These are phyloP conservation scores for Trichocladium antarcticum DNA, from an alignment of 495 filamentous ascomycete species.

Conservation along the genomic window DNA sequence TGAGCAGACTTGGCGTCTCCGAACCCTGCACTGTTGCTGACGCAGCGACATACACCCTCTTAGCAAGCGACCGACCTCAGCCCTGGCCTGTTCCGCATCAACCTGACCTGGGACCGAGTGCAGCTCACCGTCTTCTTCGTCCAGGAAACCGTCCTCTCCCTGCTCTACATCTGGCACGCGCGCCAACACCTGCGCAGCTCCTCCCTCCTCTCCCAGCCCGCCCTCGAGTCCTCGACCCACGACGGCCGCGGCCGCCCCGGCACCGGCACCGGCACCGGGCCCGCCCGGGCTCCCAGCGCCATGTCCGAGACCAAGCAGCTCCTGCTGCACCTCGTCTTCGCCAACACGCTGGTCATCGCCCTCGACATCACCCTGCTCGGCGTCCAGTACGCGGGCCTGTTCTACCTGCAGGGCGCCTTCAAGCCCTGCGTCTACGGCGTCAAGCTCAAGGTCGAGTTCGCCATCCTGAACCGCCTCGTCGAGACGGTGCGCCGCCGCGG, in stretches of 20 bases:
- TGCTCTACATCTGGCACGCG: slow-evolving; percentile 32
- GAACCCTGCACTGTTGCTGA: slow-evolving; percentile 6
- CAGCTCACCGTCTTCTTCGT: slow-evolving; percentile 32
- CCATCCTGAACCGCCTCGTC: slow-evolving; percentile 38
- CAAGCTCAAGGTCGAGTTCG: slow-evolving; percentile 46
- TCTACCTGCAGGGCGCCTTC: slow-evolving; percentile 39
- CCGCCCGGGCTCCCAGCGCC: slow-evolving; percentile 2
- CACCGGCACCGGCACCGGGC: slow-evolving; percentile 23
- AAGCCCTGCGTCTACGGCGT: slow-evolving; percentile 44
- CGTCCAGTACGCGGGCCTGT: slow-evolving; percentile 39
- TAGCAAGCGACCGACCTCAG: slow-evolving; percentile 9
- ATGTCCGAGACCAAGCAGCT: slow-evolving; percentile 21
- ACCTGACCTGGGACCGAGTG: slow-evolving; percentile 25
- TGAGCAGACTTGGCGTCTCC: slow-evolving; percentile 8
- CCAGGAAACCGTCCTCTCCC: slow-evolving; percentile 28
- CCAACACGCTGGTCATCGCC: slow-evolving; percentile 41
- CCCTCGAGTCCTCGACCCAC: slow-evolving; percentile 12
- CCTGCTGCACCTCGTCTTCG: slow-evolving; percentile 33
- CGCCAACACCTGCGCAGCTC: slow-evolving; percentile 22
- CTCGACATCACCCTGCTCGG: slow-evolving; percentile 40
- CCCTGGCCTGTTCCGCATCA: slow-evolving; percentile 8
- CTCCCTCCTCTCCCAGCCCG: slow-evolving; percentile 15
- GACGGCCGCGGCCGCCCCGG: neutral
- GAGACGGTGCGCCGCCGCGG: slow-evolving; percentile 10
- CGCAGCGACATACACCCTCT: neutral